Evolutionary conservation across 2,329 filamentous ascomycete species (phyloP), one percentile per base, ranked within the genome.

Genomic region (Ceratocystis cacaofunesta): DNA sequence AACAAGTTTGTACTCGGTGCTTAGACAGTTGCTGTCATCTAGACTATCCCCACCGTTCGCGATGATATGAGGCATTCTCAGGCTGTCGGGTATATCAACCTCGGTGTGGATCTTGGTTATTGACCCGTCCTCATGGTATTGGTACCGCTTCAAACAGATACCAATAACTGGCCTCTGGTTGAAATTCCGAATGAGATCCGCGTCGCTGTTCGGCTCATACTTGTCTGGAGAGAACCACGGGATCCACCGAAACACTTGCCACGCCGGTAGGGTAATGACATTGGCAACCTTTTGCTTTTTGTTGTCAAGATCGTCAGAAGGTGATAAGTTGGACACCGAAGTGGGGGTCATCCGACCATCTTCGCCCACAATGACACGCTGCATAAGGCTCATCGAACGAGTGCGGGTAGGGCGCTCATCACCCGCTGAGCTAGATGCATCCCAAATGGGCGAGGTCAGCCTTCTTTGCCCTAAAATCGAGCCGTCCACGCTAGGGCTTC

Each of bases 221-320:
- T 78, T 78, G 3, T 77, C 75, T 2, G 80, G 73, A 1, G 90
- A 90, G 72, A 95, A 91, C 92, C 92, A 96, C 32, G 92, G 92
- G 70, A 96, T 90, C 30, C 97, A 78, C 71, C 89, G 90, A 76
- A 96, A 97, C 72, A 97, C 96, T 71, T 96, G 92, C 91, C 92
- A 97, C 1, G 94, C 94, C 46, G 92, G 92, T 78, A 97, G 96
- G 67, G 92, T 86, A 15, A 97, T 88, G 71, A 95, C 92, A 72
- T 92, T 96, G 70, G 77, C 79, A 66, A 80, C 78, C 1, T 77
- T 79, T 12, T 80, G 82, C 8, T 70, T 78, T 74, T 72, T 79
- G 72, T 70, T 73, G 74, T 65, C 63, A 22, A 25, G 17, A 22
- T 60, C 60, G 30, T 17, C 6, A 15, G 62, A 43, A 32, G 50